Conservation (phyloP, 352 stramenopile genomes). For the Phytophthora pluvialis region DNA sequence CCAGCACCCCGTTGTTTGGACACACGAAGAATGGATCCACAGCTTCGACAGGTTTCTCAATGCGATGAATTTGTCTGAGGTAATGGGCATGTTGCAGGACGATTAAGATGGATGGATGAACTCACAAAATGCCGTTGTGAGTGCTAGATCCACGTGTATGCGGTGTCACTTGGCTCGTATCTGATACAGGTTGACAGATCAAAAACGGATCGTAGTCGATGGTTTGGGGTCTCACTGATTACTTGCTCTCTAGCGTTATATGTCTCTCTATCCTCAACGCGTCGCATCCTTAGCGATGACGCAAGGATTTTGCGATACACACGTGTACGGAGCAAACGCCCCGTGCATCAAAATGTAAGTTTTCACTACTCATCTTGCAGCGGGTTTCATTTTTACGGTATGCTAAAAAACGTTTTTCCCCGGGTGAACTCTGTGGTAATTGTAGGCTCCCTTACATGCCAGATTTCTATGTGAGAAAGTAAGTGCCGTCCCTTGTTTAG, state of each 20-base stretch:
- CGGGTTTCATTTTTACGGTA: not conserved
- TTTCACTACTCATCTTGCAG: not conserved
- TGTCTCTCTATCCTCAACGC: conserved; percentile 61
- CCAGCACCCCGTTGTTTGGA: conserved; percentile 79
- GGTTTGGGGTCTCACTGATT: not conserved
- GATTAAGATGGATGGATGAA: not conserved
- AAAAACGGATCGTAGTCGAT: not conserved
- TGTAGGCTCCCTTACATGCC: conserved; percentile 68
- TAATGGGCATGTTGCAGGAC: conserved; percentile 2
- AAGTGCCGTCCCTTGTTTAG: not conserved
- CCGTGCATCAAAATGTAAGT: conserved; percentile 65
- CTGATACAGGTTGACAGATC: conserved; percentile 58
- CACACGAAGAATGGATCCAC: conserved; percentile 83
- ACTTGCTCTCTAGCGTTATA: conserved; percentile 51
- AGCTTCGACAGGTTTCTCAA: conserved; percentile 84
- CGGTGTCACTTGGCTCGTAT: conserved; percentile 71
- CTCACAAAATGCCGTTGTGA: conserved; percentile 1
- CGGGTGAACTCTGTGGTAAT: not conserved
- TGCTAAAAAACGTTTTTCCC: too few relatives aligned
- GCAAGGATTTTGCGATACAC: conserved; percentile 68
- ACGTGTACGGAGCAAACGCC: conserved; percentile 45
- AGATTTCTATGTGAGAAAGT: conserved; percentile 82
- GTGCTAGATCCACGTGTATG: conserved; percentile 67
- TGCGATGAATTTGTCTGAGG: conserved; percentile 55
- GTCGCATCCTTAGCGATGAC: conserved; percentile 69